Evolutionary conservation across 345 rosid genomes (phyloP).

Genomic region (Aquilaria sinensis): DNA sequence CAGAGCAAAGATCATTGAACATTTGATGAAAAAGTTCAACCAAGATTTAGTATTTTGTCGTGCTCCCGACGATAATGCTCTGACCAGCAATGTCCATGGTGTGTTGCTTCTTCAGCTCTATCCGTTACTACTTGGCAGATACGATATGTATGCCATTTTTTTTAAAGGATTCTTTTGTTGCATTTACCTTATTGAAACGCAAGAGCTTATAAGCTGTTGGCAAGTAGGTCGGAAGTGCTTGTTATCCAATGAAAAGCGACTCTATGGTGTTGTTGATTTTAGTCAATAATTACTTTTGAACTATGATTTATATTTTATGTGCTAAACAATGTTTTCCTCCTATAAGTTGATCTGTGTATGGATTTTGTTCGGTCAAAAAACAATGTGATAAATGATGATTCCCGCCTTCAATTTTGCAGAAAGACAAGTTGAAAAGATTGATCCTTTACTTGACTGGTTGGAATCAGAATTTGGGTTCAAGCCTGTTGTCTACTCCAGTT

Average conservation of each 20-base stretch:
- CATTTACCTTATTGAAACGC: too few species aligned
- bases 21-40: conserved; percentile 59
- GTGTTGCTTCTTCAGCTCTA: conserved; percentile 11
- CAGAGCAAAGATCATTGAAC: conserved; percentile 52
- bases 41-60: conserved; percentile 88
- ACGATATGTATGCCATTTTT: not conserved
- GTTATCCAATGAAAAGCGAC: too few species aligned
- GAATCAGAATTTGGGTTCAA: conserved; percentile 74
- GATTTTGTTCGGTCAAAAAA: not conserved
- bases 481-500: conserved; percentile 67
- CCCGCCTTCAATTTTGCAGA: conserved; percentile 31
- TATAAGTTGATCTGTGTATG: not conserved
- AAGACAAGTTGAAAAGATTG: conserved; percentile 71
- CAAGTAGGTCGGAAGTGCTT: too few species aligned
- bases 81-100: conserved; percentile 66
- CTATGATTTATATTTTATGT: too few species aligned
- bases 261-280: too few species aligned
- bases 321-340: too few species aligned
- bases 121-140: not conserved
- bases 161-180: not conserved
- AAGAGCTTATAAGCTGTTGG: too few species aligned
- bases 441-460: conserved; percentile 83
- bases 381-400: not conserved
- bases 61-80: conserved; percentile 61
- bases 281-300: too few species aligned